Evolutionary conservation across 495 filamentous ascomycete species (phyloP).

Genomic region (Penicillium parvum): DNA sequence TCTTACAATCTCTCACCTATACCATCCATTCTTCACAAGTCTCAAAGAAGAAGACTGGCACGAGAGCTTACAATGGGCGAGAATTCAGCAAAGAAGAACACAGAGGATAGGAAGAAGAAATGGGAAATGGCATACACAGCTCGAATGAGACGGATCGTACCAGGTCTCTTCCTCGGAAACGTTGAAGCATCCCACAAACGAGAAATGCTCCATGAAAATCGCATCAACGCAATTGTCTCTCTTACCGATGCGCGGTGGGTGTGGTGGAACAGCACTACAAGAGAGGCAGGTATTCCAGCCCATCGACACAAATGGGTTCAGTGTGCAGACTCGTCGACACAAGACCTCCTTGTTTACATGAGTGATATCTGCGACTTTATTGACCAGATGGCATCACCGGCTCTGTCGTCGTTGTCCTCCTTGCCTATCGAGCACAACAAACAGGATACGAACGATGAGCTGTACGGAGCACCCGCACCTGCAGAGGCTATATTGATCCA

Average conservation of each 20-base stretch:
- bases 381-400: constrained; percentile 26
- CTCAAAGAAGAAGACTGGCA: too few relatives aligned
- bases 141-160: constrained; percentile 30
- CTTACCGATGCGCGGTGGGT: constrained; percentile 20
- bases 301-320: constrained; percentile 30
- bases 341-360: constrained; percentile 32
- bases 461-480: constrained; percentile 5
- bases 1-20: not conserved
- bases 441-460: constrained; percentile 8
- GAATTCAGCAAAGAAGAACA: not conserved
- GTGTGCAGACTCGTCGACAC: constrained; percentile 31
- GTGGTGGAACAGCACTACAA: constrained; percentile 23
- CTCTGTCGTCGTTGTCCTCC: constrained; percentile 11
- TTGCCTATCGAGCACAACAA: constrained; percentile 16
- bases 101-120: not conserved
- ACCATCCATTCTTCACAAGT: too few relatives aligned
- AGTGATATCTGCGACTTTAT: constrained; percentile 39
- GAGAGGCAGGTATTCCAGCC: constrained; percentile 26
- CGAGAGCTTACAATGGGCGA: not conserved
- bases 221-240: constrained; percentile 33
- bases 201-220: constrained; percentile 25
- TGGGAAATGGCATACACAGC: constrained; percentile 6
- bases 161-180: constrained; percentile 35
- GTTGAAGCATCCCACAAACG: constrained; percentile 22
- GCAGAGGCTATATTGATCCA: constrained; percentile 30